Evolutionary conservation across 2,329 filamentous ascomycete genomes (phyloP).

Genomic region (Sporothrix brasiliensis): DNA sequence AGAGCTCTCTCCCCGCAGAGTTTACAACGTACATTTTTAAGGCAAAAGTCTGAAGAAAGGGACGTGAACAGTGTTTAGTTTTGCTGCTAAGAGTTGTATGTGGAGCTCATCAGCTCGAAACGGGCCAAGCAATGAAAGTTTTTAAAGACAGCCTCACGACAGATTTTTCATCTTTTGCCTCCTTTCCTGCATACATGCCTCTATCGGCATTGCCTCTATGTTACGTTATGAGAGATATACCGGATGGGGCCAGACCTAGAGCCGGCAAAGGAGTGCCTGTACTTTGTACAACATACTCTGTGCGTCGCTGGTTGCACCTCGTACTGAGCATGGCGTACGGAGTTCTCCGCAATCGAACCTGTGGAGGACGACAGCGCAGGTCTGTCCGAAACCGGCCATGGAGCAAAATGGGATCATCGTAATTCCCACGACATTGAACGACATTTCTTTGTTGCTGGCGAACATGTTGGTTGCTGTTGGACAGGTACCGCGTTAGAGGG

Average conservation of each 20-base stretch:
- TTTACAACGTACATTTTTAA: too few relatives aligned
- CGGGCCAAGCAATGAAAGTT: not conserved
- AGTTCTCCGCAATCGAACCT: not conserved
- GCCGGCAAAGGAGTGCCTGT: not conserved
- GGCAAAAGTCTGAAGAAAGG: too few relatives aligned
- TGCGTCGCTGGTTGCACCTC: too few relatives aligned
- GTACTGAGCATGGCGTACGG: not conserved
- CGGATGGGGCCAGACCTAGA: not conserved
- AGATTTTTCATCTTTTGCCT: slow-evolving; percentile 13
- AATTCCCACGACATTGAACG: not conserved
- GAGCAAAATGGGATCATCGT: not conserved
- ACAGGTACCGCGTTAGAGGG: not conserved
- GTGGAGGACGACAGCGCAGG: too few relatives aligned
- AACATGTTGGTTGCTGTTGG: not conserved
- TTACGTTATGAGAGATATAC: not conserved
- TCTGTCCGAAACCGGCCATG: slow-evolving; percentile 1
- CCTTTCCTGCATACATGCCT: slow-evolving; percentile 17
- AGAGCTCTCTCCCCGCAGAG: too few relatives aligned
- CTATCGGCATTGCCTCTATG: slow-evolving; percentile 1
- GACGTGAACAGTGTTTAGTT: not conserved
- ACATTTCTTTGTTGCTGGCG: not conserved
- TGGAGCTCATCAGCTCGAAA: not conserved
- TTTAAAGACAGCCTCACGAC: not conserved
- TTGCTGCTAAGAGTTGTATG: not conserved
- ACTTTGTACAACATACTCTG: too few relatives aligned